These are phyloP conservation scores for Rhizopus microsporus DNA, from an alignment of 371 early-diverging fungal species.

Conservation along the genomic window DNA sequence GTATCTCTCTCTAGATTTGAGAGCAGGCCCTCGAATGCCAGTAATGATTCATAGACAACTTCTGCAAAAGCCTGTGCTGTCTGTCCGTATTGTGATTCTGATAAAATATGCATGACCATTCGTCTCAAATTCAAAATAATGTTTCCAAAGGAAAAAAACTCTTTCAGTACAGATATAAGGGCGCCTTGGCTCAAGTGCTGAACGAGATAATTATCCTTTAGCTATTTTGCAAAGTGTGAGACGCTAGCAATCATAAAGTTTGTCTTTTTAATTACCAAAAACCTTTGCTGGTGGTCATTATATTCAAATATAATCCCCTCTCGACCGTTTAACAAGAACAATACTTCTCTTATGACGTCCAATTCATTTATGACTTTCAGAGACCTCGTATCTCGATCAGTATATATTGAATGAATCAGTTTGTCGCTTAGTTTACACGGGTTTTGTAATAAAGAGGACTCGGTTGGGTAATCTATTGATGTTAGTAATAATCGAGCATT, in stretches of 20 bases:
- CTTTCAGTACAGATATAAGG: constrained; percentile 14
- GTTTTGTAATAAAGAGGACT: constrained; percentile 11
- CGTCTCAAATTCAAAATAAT: constrained; percentile 27
- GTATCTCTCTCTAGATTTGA: constrained; percentile 22
- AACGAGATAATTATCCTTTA: constrained; percentile 13
- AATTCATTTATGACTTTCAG: constrained; percentile 26
- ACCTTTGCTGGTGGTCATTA: constrained; percentile 4
- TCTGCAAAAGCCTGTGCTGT: constrained; percentile 43
- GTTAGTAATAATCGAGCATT: neutral
- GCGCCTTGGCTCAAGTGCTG: constrained; percentile 25
- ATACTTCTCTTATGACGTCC: constrained; percentile 31
- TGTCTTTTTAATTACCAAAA: constrained; percentile 12
- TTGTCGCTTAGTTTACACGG: constrained; percentile 16
- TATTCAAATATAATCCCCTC: constrained; percentile 28
- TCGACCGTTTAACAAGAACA: constrained; percentile 35
- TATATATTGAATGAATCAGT: constrained; percentile 1
- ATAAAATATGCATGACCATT: constrained; percentile 8
- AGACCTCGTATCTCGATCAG: neutral
- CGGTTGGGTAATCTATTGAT: neutral
- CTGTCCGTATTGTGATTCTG: constrained; percentile 28
- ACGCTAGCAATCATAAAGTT: too few relatives aligned
- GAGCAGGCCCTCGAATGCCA: constrained; percentile 31
- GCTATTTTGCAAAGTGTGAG: constrained; percentile 1
- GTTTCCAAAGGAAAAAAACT: constrained; percentile 33
- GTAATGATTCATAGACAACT: constrained; percentile 19